These are phyloP conservation scores for Phlebopus sp. DNA, from an alignment of 1,284 basidiomycete genomes.

Conservation along the genomic window DNA sequence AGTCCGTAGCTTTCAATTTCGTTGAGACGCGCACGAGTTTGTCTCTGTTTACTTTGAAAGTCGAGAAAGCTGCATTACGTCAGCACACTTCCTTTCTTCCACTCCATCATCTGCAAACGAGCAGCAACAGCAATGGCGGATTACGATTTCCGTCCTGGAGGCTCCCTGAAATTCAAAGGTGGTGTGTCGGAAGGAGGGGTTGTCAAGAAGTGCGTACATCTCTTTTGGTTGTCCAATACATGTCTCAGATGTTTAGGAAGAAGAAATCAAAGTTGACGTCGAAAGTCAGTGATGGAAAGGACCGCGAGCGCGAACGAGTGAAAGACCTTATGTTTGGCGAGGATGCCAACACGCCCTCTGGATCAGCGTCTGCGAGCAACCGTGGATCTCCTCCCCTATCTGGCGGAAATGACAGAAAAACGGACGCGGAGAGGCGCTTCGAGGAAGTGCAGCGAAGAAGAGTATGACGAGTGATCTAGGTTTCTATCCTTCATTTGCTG, in stretches of 20 bases:
- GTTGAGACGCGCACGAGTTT: conserved; percentile 13
- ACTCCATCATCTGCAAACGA: conserved; percentile 14
- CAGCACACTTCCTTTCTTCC: conserved; percentile 20
- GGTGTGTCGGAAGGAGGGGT: conserved; percentile 72
- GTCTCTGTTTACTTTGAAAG: conserved; percentile 18
- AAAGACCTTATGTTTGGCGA: conserved; percentile 50
- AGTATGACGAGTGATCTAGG: conserved; percentile 47
- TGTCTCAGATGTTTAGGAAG: conserved; percentile 51
- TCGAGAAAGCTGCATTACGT: conserved; percentile 25
- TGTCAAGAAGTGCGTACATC: conserved; percentile 71
- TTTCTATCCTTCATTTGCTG: conserved; percentile 1
- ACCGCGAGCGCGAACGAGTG: conserved; percentile 43
- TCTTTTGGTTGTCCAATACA: conserved; percentile 2
- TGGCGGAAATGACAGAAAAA: conserved; percentile 58
- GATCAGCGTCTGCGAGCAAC: conserved; percentile 54
- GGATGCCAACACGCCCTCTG: conserved; percentile 39
- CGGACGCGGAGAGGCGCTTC: conserved; percentile 87
- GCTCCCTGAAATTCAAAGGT: conserved; percentile 88
- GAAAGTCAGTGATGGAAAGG: conserved; percentile 32
- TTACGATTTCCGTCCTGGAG: conserved; percentile 84
- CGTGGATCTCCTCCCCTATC: conserved; percentile 54
- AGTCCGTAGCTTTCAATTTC: background rate
- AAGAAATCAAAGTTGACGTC: conserved; percentile 81
- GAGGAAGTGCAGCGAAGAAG: conserved; percentile 82
- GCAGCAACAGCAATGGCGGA: conserved; percentile 55